Evolutionary conservation across 1,284 basidiomycete genomes (phyloP).

Genomic region (Marasmius oreades): DNA sequence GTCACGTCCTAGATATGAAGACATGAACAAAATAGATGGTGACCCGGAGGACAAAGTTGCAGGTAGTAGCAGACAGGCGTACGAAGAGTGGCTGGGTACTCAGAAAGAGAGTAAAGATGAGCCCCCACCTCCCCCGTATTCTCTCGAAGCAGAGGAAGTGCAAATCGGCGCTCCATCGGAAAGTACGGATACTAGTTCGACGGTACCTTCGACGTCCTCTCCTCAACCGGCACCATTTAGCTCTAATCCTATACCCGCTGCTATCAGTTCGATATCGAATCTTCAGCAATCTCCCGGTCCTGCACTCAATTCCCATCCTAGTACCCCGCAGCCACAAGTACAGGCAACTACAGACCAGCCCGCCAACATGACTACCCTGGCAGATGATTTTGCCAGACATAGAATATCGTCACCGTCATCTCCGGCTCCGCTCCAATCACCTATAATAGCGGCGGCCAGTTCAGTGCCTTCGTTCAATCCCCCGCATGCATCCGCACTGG

Average conservation of each 20-base stretch:
- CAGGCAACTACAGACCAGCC: not conserved
- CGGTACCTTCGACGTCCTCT: not conserved
- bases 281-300: not conserved
- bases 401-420: slow-evolving; percentile 20
- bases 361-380: slow-evolving; percentile 24
- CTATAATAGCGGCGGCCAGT: not conserved
- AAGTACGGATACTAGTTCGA: not conserved
- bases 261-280: not conserved
- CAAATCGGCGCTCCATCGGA: not conserved
- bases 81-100: slow-evolving; percentile 45
- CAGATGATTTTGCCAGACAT: slow-evolving; percentile 30
- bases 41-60: slow-evolving; percentile 14
- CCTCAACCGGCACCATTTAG: not conserved
- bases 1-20: slow-evolving; percentile 55
- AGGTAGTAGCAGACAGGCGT: slow-evolving; percentile 30
- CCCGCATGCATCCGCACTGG: slow-evolving; percentile 3
- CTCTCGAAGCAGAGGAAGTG: slow-evolving; percentile 45
- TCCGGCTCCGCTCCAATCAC: not conserved
- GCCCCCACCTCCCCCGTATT: slow-evolving; percentile 67
- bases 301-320: too few species aligned
- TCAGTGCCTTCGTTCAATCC: slow-evolving; percentile 10
- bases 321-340: not conserved
- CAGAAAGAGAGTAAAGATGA: slow-evolving; percentile 48
- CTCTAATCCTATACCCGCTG: not conserved
- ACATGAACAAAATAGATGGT: slow-evolving; percentile 27